These are phyloP conservation scores for Epichloe gansuensis DNA, from an alignment of 2,329 filamentous ascomycete species.

Conservation along the genomic window DNA sequence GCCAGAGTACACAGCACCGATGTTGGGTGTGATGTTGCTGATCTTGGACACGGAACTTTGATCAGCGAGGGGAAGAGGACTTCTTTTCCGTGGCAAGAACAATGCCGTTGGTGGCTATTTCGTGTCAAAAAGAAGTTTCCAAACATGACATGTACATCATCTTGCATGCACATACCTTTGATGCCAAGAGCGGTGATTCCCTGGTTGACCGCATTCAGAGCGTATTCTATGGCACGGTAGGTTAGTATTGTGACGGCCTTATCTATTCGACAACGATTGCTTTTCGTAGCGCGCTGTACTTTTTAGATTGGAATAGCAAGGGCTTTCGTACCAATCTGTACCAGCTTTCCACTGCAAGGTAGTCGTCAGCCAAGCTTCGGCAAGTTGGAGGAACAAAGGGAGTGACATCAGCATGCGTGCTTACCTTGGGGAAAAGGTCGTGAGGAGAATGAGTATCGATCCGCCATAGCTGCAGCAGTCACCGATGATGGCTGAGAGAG, in stretches of 20 bases:
- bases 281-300: background rate
- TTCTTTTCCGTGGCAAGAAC: constrained; percentile 99
- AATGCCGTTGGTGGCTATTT: constrained; percentile 87
- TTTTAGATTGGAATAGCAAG: background rate
- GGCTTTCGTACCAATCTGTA: constrained; percentile 65
- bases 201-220: constrained; percentile 97
- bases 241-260: background rate
- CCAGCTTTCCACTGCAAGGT: constrained; percentile 76
- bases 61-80: constrained; percentile 90
- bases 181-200: constrained; percentile 97
- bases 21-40: constrained; percentile 95
- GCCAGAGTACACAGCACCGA: constrained; percentile 98
- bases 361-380: constrained; percentile 31
- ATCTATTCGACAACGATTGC: no score
- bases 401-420: constrained; percentile 20
- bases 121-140: constrained; percentile 8
- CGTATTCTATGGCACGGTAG: constrained; percentile 64
- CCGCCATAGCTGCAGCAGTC: constrained; percentile 58
- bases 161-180: constrained; percentile 55
- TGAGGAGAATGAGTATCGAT: constrained; percentile 99
- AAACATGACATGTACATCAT: background rate
- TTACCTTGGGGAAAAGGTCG: constrained; percentile 98
- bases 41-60: constrained; percentile 92
- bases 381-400: constrained; percentile 4
- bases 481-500: background rate